These are phyloP conservation scores for Candida oleophila DNA, from an alignment of 805 yeast species.

Conservation along the genomic window DNA sequence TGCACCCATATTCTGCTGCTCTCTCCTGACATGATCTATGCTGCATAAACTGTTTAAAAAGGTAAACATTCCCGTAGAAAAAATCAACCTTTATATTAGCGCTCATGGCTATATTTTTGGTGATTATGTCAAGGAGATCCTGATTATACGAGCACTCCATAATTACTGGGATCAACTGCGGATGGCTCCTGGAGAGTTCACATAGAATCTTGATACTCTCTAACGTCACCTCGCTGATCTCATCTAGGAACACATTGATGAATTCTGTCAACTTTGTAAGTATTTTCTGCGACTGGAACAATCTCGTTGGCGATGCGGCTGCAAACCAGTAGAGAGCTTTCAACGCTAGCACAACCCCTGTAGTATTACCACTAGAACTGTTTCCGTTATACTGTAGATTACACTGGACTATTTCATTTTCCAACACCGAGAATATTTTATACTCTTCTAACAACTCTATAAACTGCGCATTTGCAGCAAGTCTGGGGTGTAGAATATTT, in stretches of 20 bases:
- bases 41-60: conserved; percentile 1
- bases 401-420: background rate
- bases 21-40: background rate
- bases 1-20: conserved; percentile 1
- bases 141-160: background rate
- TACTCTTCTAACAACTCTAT: background rate
- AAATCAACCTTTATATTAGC: background rate
- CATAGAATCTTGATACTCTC: background rate
- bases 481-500: background rate
- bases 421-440: background rate
- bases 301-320: background rate
- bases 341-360: background rate
- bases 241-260: background rate
- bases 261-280: background rate
- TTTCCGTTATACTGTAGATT: background rate
- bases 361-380: background rate
- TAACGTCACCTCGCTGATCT: background rate
- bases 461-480: background rate
- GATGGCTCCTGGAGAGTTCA: background rate
- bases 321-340: conserved; percentile 1
- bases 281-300: background rate
- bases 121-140: background rate
- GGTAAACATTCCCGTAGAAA: background rate
- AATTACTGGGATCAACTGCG: background rate
- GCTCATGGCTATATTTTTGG: conserved; percentile 1